phyloP scores from a whole-genome alignment of 176 grass and related monocot species.

The Typha latifolia region DNA sequence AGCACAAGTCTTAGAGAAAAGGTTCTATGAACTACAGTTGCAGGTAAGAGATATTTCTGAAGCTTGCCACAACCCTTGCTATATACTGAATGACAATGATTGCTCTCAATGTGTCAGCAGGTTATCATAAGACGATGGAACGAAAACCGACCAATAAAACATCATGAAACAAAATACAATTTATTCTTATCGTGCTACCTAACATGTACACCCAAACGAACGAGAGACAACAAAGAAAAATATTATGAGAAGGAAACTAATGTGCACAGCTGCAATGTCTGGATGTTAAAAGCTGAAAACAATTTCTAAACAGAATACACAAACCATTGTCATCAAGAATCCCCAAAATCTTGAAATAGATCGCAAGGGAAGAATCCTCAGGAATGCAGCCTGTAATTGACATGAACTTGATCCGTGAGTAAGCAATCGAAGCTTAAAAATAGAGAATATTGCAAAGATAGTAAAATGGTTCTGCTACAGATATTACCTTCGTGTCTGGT shows the following conservation, averaged over 20 bases:
- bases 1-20: too few relatives aligned
- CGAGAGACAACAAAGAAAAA: too few relatives aligned
- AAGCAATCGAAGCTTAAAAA: background rate
- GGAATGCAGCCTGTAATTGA: conserved; percentile 54
- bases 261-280: background rate
- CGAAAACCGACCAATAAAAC: too few relatives aligned
- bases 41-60: too few relatives aligned
- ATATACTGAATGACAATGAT: too few relatives aligned
- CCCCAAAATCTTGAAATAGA: conserved; percentile 77
- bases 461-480: background rate
- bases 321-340: conserved; percentile 66
- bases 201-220: too few relatives aligned
- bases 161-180: too few relatives aligned
- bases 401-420: background rate
- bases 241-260: background rate
- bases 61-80: too few relatives aligned
- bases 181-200: too few relatives aligned
- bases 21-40: too few relatives aligned
- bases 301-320: conserved; percentile 9
- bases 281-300: background rate
- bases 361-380: conserved; percentile 67
- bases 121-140: too few relatives aligned
- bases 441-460: background rate
- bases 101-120: too few relatives aligned
- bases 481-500: conserved; percentile 52